Evolutionary conservation across 2,329 filamentous ascomycete species (phyloP), one percentile per base, ranked within the genome.

Genomic region (Colletotrichum sublineola): DNA sequence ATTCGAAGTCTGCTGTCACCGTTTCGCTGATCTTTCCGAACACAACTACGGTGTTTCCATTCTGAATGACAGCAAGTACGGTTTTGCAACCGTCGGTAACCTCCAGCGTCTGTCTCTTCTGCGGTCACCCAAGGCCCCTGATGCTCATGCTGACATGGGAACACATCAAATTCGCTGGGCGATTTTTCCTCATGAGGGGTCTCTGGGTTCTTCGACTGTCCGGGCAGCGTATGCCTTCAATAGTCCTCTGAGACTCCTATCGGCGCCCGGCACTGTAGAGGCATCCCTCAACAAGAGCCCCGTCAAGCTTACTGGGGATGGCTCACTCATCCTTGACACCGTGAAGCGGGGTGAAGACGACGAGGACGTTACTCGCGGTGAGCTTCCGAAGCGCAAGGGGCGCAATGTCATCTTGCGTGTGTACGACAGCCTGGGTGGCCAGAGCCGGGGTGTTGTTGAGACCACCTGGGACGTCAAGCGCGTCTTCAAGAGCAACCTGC

Each of bases 1-100:
- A 79, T 98, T 98, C 77, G 95, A 98, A 84, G 95, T 98, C 63
- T 97, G 95, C 86, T 96, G 93, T 81, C 95, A 98, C 85, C 96
- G 95, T 80, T 98, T 94, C 86, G 95, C 95, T 14, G 95, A 98
- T 81, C 85, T 98, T 36, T 96, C 93, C 0, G 95, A 98, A 81
- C 87, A 93, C 78, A 92, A 92, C 65, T 97, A 97, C 77, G 95
- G 95, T 74, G 94, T 98, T 9, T 96, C 94, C 2, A 93, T 98
- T 74, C 88, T 98, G 71, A 98, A 98, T 79, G 95, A 98, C 82
- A 94, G 91, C 84, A 98, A 98, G 82, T 98, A 97, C 79, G 96
- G 96, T 24, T 98, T 98, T 79, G 96, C 96, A 31, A 97, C 95
- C 18, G 90, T 89, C 58, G 96, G 96, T 55, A 96, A 93, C 79